phyloP scores from a whole-genome alignment of 768 basidiomycete genomes.

The Calocybe indica region DNA sequence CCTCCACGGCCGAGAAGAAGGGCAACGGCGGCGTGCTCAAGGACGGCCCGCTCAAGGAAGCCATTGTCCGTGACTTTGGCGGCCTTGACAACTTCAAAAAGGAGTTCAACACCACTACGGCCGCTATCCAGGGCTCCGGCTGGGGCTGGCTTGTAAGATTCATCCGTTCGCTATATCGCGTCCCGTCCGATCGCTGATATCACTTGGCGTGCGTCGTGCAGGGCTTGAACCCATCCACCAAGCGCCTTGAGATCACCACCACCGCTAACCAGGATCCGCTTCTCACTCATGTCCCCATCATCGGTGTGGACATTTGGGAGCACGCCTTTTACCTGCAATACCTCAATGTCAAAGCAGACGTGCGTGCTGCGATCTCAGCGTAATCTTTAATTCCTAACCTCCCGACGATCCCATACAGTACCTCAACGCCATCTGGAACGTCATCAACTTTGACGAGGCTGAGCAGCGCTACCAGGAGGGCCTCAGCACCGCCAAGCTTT shows the following conservation, averaged over 20 bases:
- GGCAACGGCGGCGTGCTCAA: conserved; percentile 56
- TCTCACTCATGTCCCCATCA: conserved; percentile 68
- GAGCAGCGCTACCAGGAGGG: conserved; percentile 40
- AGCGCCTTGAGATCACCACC: conserved; percentile 80
- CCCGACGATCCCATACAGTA: conserved; percentile 42
- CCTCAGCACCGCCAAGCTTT: conserved; percentile 15
- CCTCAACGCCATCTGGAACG: conserved; percentile 84
- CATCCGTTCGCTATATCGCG: not conserved
- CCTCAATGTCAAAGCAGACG: conserved; percentile 90
- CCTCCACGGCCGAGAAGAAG: conserved; percentile 43
- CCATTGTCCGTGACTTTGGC: conserved; percentile 62
- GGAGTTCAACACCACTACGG: conserved; percentile 81
- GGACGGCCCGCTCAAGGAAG: conserved; percentile 60
- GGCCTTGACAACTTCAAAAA: conserved; percentile 65
- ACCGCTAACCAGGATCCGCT: conserved; percentile 97
- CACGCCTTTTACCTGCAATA: conserved; percentile 97
- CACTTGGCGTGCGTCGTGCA: conserved; percentile 15
- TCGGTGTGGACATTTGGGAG: conserved; percentile 95
- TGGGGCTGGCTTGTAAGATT: conserved; percentile 93
- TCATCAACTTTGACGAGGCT: conserved; percentile 87
- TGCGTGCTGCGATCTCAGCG: conserved; percentile 33
- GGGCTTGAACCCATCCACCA: conserved; percentile 65
- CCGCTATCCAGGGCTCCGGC: conserved; percentile 86
- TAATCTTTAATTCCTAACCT: not conserved
- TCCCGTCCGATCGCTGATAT: not conserved